phyloP scores from a whole-genome alignment of 2,329 filamentous ascomycete genomes.

The Alternaria gaisen region DNA sequence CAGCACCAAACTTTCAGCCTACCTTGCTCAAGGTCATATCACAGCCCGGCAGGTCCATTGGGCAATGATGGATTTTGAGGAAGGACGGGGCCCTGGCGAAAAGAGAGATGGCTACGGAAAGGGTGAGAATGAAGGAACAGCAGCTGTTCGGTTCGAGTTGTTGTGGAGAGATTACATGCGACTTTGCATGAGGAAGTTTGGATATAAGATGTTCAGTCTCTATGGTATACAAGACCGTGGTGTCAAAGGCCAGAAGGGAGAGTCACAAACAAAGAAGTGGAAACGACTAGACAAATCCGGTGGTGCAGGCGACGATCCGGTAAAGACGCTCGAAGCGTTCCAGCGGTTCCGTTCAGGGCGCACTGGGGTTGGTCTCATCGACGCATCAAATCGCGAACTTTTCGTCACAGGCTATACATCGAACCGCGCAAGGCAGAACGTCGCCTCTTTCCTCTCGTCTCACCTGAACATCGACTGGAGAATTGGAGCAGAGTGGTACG shows the following conservation, averaged over 20 bases:
- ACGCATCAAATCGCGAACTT: constrained; percentile 78
- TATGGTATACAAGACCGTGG: constrained; percentile 66
- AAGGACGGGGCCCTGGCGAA: constrained; percentile 59
- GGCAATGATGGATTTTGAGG: constrained; percentile 74
- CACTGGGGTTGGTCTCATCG: constrained; percentile 79
- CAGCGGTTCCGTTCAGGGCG: constrained; percentile 70
- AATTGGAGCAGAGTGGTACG: constrained; percentile 83
- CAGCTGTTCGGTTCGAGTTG: constrained; percentile 74
- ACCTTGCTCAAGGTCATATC: constrained; percentile 75
- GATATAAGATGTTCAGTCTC: constrained; percentile 68
- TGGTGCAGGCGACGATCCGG: constrained; percentile 55
- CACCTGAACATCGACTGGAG: constrained; percentile 81
- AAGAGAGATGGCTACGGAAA: constrained; percentile 65
- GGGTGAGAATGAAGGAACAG: constrained; percentile 77
- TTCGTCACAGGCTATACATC: constrained; percentile 80
- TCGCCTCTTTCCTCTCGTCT: constrained; percentile 76
- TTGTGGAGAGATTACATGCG: constrained; percentile 84
- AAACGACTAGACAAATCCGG: constrained; percentile 33
- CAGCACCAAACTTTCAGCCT: constrained; percentile 79
- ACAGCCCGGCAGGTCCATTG: constrained; percentile 77
- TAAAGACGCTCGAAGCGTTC: constrained; percentile 55
- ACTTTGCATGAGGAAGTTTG: constrained; percentile 76
- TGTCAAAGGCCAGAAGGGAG: constrained; percentile 28
- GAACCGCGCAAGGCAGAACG: constrained; percentile 79
- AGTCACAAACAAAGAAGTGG: constrained; percentile 54